Conservation (phyloP, 805 yeast genomes). For the Candida stauntonica region DNA sequence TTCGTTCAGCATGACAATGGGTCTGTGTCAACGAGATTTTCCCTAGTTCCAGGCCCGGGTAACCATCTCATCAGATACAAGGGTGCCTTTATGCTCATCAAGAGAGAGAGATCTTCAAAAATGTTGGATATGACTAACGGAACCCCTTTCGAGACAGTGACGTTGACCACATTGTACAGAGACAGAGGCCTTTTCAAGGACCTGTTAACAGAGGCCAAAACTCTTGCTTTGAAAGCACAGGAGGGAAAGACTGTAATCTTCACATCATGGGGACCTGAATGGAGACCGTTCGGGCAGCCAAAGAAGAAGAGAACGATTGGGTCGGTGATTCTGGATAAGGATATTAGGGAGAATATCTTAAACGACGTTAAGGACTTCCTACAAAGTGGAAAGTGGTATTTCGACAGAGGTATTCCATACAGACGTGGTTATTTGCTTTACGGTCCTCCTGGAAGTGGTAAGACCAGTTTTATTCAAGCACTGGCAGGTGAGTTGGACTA, state of each 20-base stretch:
- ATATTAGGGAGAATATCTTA: conserved; percentile 61
- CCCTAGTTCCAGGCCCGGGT: conserved; percentile 97
- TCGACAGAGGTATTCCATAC: conserved; percentile 95
- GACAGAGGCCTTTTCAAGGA: conserved; percentile 69
- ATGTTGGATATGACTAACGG: conserved; percentile 87
- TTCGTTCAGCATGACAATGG: conserved; percentile 91
- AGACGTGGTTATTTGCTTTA: conserved; percentile 89
- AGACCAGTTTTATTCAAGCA: conserved; percentile 93
- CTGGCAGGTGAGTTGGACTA: conserved; percentile 95
- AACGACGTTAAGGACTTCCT: conserved; percentile 79
- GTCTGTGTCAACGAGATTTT: conserved; percentile 78
- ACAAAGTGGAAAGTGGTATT: conserved; percentile 82
- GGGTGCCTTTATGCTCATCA: conserved; percentile 84
- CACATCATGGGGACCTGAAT: conserved; percentile 97
- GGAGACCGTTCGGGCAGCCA: conserved; percentile 98
- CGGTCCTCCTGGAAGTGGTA: conserved; percentile 98
- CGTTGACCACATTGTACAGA: conserved; percentile 80
- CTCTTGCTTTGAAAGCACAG: conserved; percentile 70
- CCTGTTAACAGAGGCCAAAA: conserved; percentile 78
- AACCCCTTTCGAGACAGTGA: conserved; percentile 94
- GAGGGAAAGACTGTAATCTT: conserved; percentile 93
- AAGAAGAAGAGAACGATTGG: conserved; percentile 79
- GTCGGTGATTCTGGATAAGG: conserved; percentile 80
- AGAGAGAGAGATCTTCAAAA: conserved; percentile 86
- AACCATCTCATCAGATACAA: conserved; percentile 81